Evolutionary conservation across 140 eudicot genomes (phyloP).

Genomic region (Cichorium intybus): DNA sequence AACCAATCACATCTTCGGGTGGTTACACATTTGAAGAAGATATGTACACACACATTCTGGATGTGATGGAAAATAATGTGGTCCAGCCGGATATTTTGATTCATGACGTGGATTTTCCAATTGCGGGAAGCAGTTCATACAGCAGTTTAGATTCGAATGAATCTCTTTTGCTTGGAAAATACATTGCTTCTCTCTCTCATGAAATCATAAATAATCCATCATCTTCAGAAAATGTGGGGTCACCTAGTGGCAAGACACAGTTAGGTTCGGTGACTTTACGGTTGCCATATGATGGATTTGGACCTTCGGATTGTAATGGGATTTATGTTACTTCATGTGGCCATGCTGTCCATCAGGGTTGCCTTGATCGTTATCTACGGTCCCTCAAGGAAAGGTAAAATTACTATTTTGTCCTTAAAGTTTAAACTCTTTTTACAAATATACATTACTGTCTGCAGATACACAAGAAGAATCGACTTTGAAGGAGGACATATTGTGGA

Average conservation of each 20-base stretch:
- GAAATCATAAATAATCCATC: constrained; percentile 50
- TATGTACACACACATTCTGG: constrained; percentile 52
- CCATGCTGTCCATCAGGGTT: constrained; percentile 97
- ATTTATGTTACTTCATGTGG: constrained; percentile 92
- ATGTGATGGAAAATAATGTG: constrained; percentile 22
- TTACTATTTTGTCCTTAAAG: not conserved
- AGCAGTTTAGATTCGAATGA: constrained; percentile 15
- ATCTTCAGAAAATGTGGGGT: constrained; percentile 43
- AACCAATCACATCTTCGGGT: constrained; percentile 40
- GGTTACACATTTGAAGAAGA: constrained; percentile 71
- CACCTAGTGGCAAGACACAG: constrained; percentile 41
- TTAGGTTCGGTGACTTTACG: constrained; percentile 26
- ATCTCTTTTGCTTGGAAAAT: constrained; percentile 79
- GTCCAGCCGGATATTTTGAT: constrained; percentile 10
- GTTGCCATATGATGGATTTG: constrained; percentile 49
- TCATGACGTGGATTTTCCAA: constrained; percentile 25
- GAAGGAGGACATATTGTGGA: constrained; percentile 98
- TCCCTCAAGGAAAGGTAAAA: constrained; percentile 86
- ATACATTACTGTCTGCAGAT: constrained; percentile 35
- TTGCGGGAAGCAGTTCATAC: constrained; percentile 23
- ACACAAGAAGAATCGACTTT: constrained; percentile 73
- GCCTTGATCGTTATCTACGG: constrained; percentile 88
- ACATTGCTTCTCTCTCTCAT: constrained; percentile 61
- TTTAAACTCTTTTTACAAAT: not conserved
- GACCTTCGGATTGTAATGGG: constrained; percentile 73